Evolutionary conservation across 352 stramenopile species (phyloP), one percentile per base, ranked within the genome.

Genomic region (Globisporangium recalcitrans): DNA sequence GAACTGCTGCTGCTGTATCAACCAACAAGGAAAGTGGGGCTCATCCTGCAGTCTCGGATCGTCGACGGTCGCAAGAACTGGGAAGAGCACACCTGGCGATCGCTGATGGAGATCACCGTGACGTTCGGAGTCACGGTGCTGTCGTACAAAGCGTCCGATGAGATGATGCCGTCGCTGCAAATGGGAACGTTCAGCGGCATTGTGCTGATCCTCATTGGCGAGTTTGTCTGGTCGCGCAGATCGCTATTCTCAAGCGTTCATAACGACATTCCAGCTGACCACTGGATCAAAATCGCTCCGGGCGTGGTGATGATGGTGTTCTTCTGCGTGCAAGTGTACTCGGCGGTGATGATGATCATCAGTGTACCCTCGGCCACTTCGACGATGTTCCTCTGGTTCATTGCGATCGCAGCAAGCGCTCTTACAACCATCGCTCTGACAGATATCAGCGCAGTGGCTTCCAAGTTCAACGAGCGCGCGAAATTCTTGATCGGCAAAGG

Each of bases 241-340:
- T 62, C 62, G 22, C 55, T 72, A 27, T 59, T 75, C 11, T 51
- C 67, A 2, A 63, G 78, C 11, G 56, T 65, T 19, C 70, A 72
- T 16, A 70, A 81, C 24, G 73, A 78, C 48, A 75, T 89, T 46
- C 82, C 75, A 1, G 67, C 69, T 9, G 80, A 92, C 32, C 80
- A 94, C 66, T 94, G 81, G 82, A 75, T 92, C 42, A 94, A 94
- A 62, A 52, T 92, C 11, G 65, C 86, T 31, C 82, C 85, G 3
- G 54, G 86, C 27, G 65, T 80, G 9, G 77, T 85, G 21, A 88
- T 88, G 75, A 73, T 87, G 63, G 48, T 82, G 10, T 90, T 81
- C 47, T 87, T 88, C 51, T 63, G 69, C 46, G 69, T 64, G n/a
- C 81, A 83, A 73, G 72, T 88, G 8, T 77, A 80, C 53, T 64